Base-by-base conservation (phyloP, 2,329 filamentous ascomycete genomes). In the Sarocladium strictum region DNA sequence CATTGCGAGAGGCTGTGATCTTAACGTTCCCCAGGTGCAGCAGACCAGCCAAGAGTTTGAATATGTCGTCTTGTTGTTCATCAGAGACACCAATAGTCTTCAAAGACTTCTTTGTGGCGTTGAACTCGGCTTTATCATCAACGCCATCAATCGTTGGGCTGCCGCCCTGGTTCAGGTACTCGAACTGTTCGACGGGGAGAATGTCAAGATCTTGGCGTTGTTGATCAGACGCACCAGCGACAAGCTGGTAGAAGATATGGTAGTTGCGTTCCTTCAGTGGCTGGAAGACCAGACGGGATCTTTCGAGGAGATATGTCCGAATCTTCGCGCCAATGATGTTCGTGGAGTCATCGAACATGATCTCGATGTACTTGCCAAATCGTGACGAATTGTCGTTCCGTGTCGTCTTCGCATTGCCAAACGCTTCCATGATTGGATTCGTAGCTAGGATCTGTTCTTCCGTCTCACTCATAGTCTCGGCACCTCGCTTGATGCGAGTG, bases 361-460 rank as follows among this genome's bases (percentile, higher is more conserved):
- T 99, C 76, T 99, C 94, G 64, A 99, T 97, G 72, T 99, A 99
- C 79, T 99, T 99, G 70, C 94, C 94, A 72, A 99, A 99, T 66
- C 94, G 85, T 40, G 94, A 99, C 43, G 94, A 99, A 75, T 99
- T 99, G 75, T 99, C 94, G 75, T 99, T 99, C 69, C 94, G 83
- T 11, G 94, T 99, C n/a, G 94, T 99, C 76, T 99, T 99, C 54
- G 94, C 94, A 76, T 99, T 99, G 69, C 94, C 94, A 67, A 99
- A 99, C 32, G 94, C 93, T 82, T 99, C 94, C 94, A 99, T 99
- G 69, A 99, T 96, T 37, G 94, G 94, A 70, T 99, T 99, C 54
- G 94, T 99, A 27, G 94, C 94, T 62, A 99, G 76, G 67, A 99
- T 99, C 70, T 96, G 92, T 76, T 99, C 93, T 74, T 99, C 94